phyloP scores from a whole-genome alignment of 2,329 filamentous ascomycete species.

The Incumbomyces lentus region DNA sequence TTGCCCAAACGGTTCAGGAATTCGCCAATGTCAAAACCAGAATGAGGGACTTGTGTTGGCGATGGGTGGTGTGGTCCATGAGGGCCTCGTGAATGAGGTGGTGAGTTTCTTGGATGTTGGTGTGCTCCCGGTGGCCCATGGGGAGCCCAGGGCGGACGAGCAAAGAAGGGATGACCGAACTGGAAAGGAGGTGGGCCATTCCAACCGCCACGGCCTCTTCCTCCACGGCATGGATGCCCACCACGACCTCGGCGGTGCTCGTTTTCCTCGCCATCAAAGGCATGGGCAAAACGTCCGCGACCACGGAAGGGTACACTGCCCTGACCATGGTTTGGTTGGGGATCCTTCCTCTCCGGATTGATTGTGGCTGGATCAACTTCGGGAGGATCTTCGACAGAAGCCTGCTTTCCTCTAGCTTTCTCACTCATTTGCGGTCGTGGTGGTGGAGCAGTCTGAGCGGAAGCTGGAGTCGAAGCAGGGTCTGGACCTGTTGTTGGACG shows the following conservation, averaged over 20 bases:
- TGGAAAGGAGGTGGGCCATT: slow-evolving; percentile 13
- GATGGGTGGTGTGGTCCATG: slow-evolving; percentile 15
- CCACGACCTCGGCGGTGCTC: slow-evolving; percentile 9
- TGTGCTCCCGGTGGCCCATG: slow-evolving; percentile 7
- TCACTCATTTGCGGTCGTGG: slow-evolving; percentile 10
- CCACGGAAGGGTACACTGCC: slow-evolving; percentile 16
- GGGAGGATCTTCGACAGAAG: slow-evolving; percentile 17
- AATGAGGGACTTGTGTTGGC: slow-evolving; percentile 13
- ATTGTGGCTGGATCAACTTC: slow-evolving; percentile 19
- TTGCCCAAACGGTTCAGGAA: slow-evolving; percentile 24
- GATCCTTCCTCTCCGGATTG: slow-evolving; percentile 6
- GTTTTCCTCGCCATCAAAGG: slow-evolving; percentile 12
- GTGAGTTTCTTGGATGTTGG: slow-evolving; percentile 4
- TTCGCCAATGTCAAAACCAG: slow-evolving; percentile 16
- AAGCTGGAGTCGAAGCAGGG: not conserved
- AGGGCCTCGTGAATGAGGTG: slow-evolving; percentile 7
- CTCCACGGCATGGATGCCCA: slow-evolving; percentile 3
- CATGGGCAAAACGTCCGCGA: slow-evolving; percentile 16
- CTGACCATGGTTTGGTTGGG: not conserved
- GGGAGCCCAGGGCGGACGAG: slow-evolving; percentile 3
- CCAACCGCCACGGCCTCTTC: slow-evolving; percentile 7
- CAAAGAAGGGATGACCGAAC: slow-evolving; percentile 10
- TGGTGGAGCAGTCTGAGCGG: slow-evolving; percentile 5
- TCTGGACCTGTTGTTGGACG: slow-evolving; percentile 19
- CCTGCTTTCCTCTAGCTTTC: slow-evolving; percentile 15